Evolutionary conservation across 176 grass and related monocot genomes (phyloP).

Genomic region (Oryza officinalis): DNA sequence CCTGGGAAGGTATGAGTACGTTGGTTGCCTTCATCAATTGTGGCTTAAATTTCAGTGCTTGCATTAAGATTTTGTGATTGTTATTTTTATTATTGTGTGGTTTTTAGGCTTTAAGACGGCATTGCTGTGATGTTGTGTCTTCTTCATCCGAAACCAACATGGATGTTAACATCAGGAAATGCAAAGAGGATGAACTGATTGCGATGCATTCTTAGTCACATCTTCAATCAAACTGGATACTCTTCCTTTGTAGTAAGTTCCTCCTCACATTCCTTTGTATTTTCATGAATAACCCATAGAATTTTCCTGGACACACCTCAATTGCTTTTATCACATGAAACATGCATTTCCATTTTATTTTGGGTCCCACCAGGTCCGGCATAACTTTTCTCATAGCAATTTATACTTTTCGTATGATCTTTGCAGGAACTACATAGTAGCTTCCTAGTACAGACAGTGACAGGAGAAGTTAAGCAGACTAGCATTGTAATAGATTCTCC

Average conservation of each 20-base stretch:
- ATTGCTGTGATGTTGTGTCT: slow-evolving; percentile 83
- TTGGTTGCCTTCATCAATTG: neutral
- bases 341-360: slow-evolving; percentile 7
- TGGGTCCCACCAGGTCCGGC: neutral
- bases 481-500: neutral
- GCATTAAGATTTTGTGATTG: neutral
- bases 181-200: slow-evolving; percentile 86
- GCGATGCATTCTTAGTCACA: slow-evolving; percentile 62
- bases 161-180: slow-evolving; percentile 80
- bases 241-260: slow-evolving; percentile 17
- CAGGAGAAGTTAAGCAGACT: neutral
- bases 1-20: slow-evolving; percentile 65
- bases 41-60: slow-evolving; percentile 13
- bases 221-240: neutral
- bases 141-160: slow-evolving; percentile 58
- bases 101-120: slow-evolving; percentile 69
- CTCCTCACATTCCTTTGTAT: neutral
- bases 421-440: neutral
- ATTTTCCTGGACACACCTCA: neutral
- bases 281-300: slow-evolving; percentile 17
- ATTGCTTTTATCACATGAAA: neutral
- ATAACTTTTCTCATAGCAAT: neutral
- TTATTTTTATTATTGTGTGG: slow-evolving; percentile 15
- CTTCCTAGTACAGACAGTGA: neutral
- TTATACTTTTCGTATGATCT: neutral